Percentiles rank a stretch among this genome's conserved stretches.
These are phyloP conservation scores for Inosperma sp. DNA, from an alignment of 768 basidiomycete genomes.

Conservation along the genomic window DNA sequence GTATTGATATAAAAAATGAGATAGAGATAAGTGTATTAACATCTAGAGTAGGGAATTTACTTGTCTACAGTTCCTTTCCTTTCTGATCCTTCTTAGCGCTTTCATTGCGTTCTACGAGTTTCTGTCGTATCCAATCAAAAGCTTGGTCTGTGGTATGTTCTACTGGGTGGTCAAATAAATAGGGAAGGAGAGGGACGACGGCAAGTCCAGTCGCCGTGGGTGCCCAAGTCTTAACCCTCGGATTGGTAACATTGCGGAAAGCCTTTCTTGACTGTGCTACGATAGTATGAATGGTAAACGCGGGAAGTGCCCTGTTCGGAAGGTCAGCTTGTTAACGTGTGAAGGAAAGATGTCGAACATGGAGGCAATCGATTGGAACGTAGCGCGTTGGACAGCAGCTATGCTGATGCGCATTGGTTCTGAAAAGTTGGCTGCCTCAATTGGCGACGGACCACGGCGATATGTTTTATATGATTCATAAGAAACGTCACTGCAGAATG, in stretches of 20 bases:
- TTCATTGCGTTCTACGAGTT: conserved; percentile 40
- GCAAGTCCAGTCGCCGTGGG: conserved; percentile 71
- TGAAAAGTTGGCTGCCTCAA: conserved; percentile 66
- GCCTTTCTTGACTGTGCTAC: conserved; percentile 69
- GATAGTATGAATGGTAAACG: conserved; percentile 80
- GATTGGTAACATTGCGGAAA: conserved; percentile 55
- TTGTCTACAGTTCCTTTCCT: conserved; percentile 29
- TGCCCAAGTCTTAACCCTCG: conserved; percentile 64
- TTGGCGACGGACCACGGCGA: conserved; percentile 56
- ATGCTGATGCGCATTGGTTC: conserved; percentile 65
- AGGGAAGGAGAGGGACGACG: conserved; percentile 69
- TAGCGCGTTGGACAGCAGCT: conserved; percentile 69
- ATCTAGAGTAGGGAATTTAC: not conserved
- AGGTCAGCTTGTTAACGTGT: conserved; percentile 6
- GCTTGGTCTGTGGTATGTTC: conserved; percentile 62
- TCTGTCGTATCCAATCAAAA: conserved; percentile 67
- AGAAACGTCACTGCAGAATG: conserved; percentile 54
- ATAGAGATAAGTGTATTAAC: not conserved
- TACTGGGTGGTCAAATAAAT: conserved; percentile 75
- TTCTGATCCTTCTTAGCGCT: conserved; percentile 19
- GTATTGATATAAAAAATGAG: not conserved
- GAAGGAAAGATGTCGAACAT: conserved; percentile 38
- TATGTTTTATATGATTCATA: conserved; percentile 82
- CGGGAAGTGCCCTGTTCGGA: conserved; percentile 66
- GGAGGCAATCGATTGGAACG: conserved; percentile 78